Base-by-base conservation (phyloP, 2,329 filamentous ascomycete genomes). In the Colletotrichum magnum region DNA sequence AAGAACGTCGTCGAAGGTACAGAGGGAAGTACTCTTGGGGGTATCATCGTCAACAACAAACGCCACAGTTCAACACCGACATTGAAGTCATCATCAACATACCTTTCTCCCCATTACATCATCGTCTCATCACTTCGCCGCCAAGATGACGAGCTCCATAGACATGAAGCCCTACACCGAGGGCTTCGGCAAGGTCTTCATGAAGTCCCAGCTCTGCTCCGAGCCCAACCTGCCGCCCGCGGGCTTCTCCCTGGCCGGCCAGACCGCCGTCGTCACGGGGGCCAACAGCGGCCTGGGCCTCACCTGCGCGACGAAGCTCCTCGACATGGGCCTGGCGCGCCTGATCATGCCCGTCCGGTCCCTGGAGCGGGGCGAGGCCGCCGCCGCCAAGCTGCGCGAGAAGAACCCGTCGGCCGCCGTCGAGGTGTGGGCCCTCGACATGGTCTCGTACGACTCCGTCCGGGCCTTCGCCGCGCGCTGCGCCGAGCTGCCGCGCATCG, bases 311-410 rank as follows among this genome's bases (percentile, higher is more conserved):
- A 74, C 75, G 0, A 81, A 83, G 48, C 77, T 87, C 28, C 76
- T 84, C 2, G 71, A 74, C 0, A 71, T 82, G 9, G 13, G 52
- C 0, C 75, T 86, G 13, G 79, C 79, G 2, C 80, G 78, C 24
- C 75, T 88, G 10, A 81, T 88, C 64, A 74, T 88, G 4, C 84
- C 80, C 5, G 84, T 86, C 1, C 84, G 87, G 3, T 83, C 79
- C 2, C 39, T 69, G 0, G 68, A 75, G 5, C 85, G 81, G 56
- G 86, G 86, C 7, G 78, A 86, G 36, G 75, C 71, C 0, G 85
- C 84, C 4, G 80, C 80, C 0, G 53, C 72, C 0, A 72, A 72
- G 18, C 76, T 85, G 15, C 74, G 74, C 16, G 45, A 60, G 6
- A 48, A 71, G 6, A 75, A 75, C 52, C 78, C 79, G 1, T 69